A percentile compares a stretch with the other conserved stretches of the same genome.
These are phyloP conservation scores for Tolypocladium nubicola DNA, from an alignment of 2,329 filamentous ascomycete species.

Conservation along the genomic window DNA sequence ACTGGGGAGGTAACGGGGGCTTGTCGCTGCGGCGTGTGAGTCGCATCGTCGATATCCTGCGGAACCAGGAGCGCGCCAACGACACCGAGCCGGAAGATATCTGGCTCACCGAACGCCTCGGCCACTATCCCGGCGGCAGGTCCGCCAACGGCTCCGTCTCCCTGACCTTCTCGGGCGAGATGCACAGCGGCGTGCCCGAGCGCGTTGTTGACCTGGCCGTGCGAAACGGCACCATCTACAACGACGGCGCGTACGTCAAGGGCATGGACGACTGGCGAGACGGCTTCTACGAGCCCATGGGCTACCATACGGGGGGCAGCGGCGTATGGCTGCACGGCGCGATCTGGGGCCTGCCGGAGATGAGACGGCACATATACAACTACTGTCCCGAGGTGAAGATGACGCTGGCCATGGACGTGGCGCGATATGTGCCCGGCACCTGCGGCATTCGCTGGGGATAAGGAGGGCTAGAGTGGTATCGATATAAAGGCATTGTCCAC, in stretches of 20 bases:
- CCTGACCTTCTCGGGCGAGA: slow-evolving; percentile 40
- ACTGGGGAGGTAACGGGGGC: slow-evolving; percentile 41
- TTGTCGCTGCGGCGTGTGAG: slow-evolving; percentile 41
- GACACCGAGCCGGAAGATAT: slow-evolving; percentile 42
- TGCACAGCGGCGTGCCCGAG: slow-evolving; percentile 21
- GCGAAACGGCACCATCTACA: slow-evolving; percentile 15
- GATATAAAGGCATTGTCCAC: no score
- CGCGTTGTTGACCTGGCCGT: slow-evolving; percentile 10
- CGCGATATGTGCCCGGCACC: slow-evolving; percentile 36
- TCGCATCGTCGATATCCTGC: slow-evolving; percentile 40
- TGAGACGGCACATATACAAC: slow-evolving; percentile 40
- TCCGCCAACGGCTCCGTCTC: slow-evolving; percentile 41
- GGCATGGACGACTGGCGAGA: slow-evolving; percentile 39
- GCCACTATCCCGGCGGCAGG: slow-evolving; percentile 33
- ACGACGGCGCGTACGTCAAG: slow-evolving; percentile 14
- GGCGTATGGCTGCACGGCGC: slow-evolving; percentile 31
- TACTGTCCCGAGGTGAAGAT: slow-evolving; percentile 52
- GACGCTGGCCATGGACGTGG: slow-evolving; percentile 43
- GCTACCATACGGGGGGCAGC: slow-evolving; percentile 43
- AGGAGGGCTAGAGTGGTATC: no score
- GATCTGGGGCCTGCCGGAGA: slow-evolving; percentile 37
- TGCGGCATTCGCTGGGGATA: slow-evolving; percentile 21
- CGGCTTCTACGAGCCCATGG: slow-evolving; percentile 48
- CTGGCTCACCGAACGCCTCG: slow-evolving; percentile 43
- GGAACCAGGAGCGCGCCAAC: slow-evolving; percentile 31